These are phyloP conservation scores for Cnidoscolus chayamansa DNA, from an alignment of 441 rosid genomes.

Conservation along the genomic window DNA sequence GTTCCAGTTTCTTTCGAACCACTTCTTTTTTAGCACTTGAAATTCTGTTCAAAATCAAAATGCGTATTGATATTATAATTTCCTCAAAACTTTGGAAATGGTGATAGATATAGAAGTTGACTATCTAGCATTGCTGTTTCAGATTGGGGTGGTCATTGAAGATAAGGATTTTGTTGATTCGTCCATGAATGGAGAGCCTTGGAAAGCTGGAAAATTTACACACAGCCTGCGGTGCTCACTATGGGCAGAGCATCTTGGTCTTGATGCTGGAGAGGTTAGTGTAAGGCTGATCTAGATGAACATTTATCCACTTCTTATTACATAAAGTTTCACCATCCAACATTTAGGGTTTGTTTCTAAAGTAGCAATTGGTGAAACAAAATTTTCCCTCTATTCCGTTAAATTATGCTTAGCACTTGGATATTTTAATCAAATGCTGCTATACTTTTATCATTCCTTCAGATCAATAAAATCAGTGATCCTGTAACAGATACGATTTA, in stretches of 20 bases:
- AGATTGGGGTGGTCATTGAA: slow-evolving; percentile 89
- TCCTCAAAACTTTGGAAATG: not conserved
- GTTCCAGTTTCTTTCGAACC: not conserved
- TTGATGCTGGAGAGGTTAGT: slow-evolving; percentile 67
- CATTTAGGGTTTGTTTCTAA: slow-evolving; percentile 7
- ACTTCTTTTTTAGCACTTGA: not conserved
- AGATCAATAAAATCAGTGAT: slow-evolving; percentile 69
- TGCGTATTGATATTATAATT: not conserved
- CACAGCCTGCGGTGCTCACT: slow-evolving; percentile 73
- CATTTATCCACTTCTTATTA: not conserved
- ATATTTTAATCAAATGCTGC: slow-evolving; percentile 7
- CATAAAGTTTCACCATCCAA: not conserved
- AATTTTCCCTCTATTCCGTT: not conserved
- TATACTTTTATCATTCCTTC: slow-evolving; percentile 19
- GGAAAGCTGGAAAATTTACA: slow-evolving; percentile 94
- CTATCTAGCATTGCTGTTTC: slow-evolving; percentile 25
- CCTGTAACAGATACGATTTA: slow-evolving; percentile 79
- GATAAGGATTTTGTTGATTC: slow-evolving; percentile 87
- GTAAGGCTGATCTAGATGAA: not conserved
- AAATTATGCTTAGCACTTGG: not conserved
- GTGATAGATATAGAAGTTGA: not conserved
- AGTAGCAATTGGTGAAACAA: not conserved
- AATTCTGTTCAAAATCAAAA: not conserved
- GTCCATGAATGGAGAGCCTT: slow-evolving; percentile 79
- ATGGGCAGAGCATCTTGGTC: slow-evolving; percentile 97